Evolutionary conservation across 805 yeast species (phyloP), one percentile per base, ranked within the genome.

Genomic region (Metschnikowia continentalis): DNA sequence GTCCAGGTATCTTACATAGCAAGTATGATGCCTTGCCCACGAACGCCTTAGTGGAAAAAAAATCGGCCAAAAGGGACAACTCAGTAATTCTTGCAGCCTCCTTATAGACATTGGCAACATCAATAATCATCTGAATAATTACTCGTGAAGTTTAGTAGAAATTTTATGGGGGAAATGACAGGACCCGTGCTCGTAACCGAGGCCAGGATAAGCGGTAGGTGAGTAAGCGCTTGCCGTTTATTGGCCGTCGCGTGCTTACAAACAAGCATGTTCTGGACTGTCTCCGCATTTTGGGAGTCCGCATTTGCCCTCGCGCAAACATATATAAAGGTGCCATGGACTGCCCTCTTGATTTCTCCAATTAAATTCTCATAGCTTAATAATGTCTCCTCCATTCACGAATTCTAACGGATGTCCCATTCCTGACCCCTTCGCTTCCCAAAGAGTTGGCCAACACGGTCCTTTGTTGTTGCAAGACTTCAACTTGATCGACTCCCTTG

Each of bases 401-500:
- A 86, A 87, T 51, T 78, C 90, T 44, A 83, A 81, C 64, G 95
- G 95, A 46, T 76, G 79, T 61, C 92, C 94, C n/a, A 78, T 86
- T 49, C 80, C 84, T 35, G 87, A 85, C 61, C 82, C 91, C 5
- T 84, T 84, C 61, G 86, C 88, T 42, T 82, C 90, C 3, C 90
- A 86, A 66, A 77, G 94, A 66, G 71, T 87, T 33, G 86, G 92
- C 19, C 67, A 82, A 53, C 80, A 83, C 58, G 96, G 96, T 35
- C 96, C 96, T 5, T 70, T 88, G 58, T 72, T 89, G 54, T 71
- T 89, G 61, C 96, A 89, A 67, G 96, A 89, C 67, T 84, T 86
- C 71, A 83, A 83, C 65, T 72, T 89, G 69, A 77, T 89, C 61
- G 96, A 89, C 62, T 79, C 89, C 2, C 70, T 89, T 51, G 91